Evolutionary conservation across 495 filamentous ascomycete species (phyloP).

Genomic region (Penicillium alfredii): DNA sequence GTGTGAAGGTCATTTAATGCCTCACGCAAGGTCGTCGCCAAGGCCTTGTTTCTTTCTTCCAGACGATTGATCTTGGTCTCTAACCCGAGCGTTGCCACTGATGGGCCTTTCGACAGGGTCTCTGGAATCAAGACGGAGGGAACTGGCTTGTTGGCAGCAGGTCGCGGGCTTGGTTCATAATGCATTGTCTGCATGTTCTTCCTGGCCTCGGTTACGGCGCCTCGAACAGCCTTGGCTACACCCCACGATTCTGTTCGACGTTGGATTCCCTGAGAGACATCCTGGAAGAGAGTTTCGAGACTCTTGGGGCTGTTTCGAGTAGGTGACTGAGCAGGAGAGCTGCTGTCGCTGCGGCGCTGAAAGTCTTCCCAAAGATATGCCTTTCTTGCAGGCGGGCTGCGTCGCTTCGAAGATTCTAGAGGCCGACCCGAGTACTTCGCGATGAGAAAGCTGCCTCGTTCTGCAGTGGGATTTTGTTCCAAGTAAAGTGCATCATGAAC

Average conservation of each 20-base stretch:
- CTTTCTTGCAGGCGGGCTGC: slow-evolving; percentile 25
- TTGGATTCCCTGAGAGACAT: slow-evolving; percentile 78
- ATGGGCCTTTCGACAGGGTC: background rate
- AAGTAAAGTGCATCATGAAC: slow-evolving; percentile 87
- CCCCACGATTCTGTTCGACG: slow-evolving; percentile 80
- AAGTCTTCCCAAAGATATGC: slow-evolving; percentile 32
- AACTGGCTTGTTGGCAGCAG: slow-evolving; percentile 1
- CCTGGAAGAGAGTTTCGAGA: slow-evolving; percentile 75
- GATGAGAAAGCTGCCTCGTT: slow-evolving; percentile 69
- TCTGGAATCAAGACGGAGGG: slow-evolving; percentile 1
- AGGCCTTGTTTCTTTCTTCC: slow-evolving; percentile 63
- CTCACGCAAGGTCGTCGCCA: slow-evolving; percentile 67
- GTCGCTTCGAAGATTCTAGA: slow-evolving; percentile 38
- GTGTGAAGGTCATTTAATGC: slow-evolving; percentile 60
- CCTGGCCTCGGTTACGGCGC: slow-evolving; percentile 78
- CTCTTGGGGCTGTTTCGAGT: slow-evolving; percentile 53
- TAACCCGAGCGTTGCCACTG: slow-evolving; percentile 16
- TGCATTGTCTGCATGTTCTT: slow-evolving; percentile 64
- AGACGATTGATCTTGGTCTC: slow-evolving; percentile 40
- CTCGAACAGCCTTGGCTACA: slow-evolving; percentile 83
- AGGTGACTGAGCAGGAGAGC: slow-evolving; percentile 42
- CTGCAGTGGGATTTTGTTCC: slow-evolving; percentile 62
- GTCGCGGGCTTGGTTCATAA: slow-evolving; percentile 32
- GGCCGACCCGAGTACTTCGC: slow-evolving; percentile 72
- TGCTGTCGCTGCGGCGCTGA: slow-evolving; percentile 24